Conservation (phyloP, 768 basidiomycete genomes). For the Plicaturopsis crispa region DNA sequence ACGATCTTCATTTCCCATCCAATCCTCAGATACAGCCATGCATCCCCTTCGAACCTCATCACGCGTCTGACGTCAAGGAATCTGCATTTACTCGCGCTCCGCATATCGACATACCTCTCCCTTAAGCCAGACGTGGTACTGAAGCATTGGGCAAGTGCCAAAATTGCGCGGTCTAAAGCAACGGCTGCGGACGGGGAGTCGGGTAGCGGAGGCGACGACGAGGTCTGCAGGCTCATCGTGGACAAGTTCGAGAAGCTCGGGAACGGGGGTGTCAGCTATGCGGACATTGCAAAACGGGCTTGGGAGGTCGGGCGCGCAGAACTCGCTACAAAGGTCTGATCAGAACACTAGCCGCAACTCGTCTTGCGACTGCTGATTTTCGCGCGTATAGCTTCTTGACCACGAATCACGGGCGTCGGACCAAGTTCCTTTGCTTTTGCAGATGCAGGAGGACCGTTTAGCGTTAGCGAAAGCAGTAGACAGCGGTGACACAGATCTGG, state of each 20-base stretch:
- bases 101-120: constrained; percentile 78
- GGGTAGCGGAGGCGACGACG: constrained; percentile 61
- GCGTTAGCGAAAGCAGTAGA: constrained; percentile 87
- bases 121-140: constrained; percentile 83
- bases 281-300: constrained; percentile 89
- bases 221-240: constrained; percentile 76
- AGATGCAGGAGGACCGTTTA: constrained; percentile 90
- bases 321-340: constrained; percentile 73
- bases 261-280: constrained; percentile 77
- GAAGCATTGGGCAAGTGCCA: constrained; percentile 93
- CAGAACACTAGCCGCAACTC: not conserved
- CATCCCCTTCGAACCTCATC: constrained; percentile 77
- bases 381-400: constrained; percentile 64
- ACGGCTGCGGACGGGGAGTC: constrained; percentile 42
- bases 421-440: constrained; percentile 87
- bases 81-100: constrained; percentile 85
- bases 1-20: not conserved
- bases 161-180: constrained; percentile 71
- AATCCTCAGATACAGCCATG: constrained; percentile 83
- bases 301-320: constrained; percentile 82
- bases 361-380: not conserved
- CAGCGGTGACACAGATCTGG: constrained; percentile 92
- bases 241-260: constrained; percentile 84
- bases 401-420: constrained; percentile 83
- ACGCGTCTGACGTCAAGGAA: constrained; percentile 79